Percentiles rank a stretch among this genome's conserved stretches.
Evolutionary conservation across 805 yeast species (phyloP).

Genomic region (Cephaloascus fragrans): DNA sequence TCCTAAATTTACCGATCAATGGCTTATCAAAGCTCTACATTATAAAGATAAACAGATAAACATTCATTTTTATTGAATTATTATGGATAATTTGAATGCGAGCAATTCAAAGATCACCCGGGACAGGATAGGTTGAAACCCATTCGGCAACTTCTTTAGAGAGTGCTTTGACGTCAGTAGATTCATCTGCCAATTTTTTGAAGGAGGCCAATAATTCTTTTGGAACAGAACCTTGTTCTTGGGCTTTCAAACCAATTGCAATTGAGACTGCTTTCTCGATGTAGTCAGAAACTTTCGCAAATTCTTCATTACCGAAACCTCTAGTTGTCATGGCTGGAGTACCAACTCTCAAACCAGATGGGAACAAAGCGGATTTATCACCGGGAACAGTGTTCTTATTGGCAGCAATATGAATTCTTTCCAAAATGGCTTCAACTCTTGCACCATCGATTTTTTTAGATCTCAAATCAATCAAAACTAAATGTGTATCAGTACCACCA

Average conservation of each 20-base stretch:
- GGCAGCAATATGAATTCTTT: slow-evolving; percentile 85
- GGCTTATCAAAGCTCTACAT: too few species aligned
- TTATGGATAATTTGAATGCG: too few species aligned
- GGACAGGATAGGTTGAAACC: slow-evolving; percentile 77
- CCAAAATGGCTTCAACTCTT: slow-evolving; percentile 83
- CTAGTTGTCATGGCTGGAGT: slow-evolving; percentile 99
- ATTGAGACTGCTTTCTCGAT: slow-evolving; percentile 72
- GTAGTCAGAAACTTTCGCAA: slow-evolving; percentile 68
- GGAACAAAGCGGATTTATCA: slow-evolving; percentile 90
- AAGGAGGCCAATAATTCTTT: slow-evolving; percentile 59
- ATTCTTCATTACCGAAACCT: slow-evolving; percentile 75
- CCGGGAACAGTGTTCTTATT: slow-evolving; percentile 97
- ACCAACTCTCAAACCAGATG: slow-evolving; percentile 94
- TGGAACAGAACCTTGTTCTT: slow-evolving; percentile 47
- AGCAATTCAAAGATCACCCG: slow-evolving; percentile 55
- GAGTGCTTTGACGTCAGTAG: slow-evolving; percentile 48
- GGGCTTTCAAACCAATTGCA: slow-evolving; percentile 49
- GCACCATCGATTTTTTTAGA: slow-evolving; percentile 88
- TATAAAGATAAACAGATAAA: too few species aligned
- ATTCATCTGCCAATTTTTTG: slow-evolving; percentile 59
- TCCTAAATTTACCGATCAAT: too few species aligned
- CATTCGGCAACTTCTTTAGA: slow-evolving; percentile 61
- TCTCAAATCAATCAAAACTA: slow-evolving; percentile 77
- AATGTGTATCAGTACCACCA: slow-evolving; percentile 90
- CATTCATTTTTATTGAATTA: too few species aligned